A percentile compares a stretch with the other conserved stretches of the same genome.
These are phyloP conservation scores for Suillus ampliporus DNA, from an alignment of 768 basidiomycete genomes.

Conservation along the genomic window DNA sequence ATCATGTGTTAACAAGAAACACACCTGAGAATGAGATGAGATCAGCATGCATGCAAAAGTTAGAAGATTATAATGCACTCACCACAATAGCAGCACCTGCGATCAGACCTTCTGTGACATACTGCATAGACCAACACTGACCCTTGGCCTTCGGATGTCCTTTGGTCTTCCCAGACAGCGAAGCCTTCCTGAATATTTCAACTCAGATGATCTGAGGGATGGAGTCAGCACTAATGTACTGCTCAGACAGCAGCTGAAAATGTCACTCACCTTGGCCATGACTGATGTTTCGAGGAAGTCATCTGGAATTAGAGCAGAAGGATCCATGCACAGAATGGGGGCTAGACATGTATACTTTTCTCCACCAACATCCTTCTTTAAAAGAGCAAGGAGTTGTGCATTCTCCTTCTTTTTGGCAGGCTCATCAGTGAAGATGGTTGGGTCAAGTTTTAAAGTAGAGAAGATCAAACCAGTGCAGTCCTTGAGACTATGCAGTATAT, in stretches of 20 bases:
- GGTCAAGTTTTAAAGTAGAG: too few relatives aligned
- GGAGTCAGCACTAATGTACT: not conserved
- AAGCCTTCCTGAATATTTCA: not conserved
- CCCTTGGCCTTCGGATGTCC: slow-evolving; percentile 2
- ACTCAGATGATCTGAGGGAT: not conserved
- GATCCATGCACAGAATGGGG: not conserved
- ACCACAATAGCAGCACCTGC: not conserved
- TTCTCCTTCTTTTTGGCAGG: not conserved
- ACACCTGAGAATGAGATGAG: too few relatives aligned
- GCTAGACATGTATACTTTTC: not conserved
- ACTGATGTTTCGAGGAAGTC: not conserved
- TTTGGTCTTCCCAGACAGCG: not conserved
- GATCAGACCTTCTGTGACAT: not conserved
- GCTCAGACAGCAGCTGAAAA: not conserved
- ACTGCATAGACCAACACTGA: not conserved
- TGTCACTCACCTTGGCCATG: not conserved
- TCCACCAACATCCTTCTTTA: not conserved
- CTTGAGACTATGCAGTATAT: too few relatives aligned
- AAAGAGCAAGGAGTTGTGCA: not conserved
- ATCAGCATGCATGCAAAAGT: too few relatives aligned
- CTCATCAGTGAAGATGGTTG: too few relatives aligned
- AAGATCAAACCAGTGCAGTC: too few relatives aligned
- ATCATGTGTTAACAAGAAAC: too few relatives aligned
- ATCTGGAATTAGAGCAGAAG: not conserved
- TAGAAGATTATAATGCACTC: too few relatives aligned